Evolutionary conservation across 148 eudicot genomes (phyloP).

Genomic region (Talinum fruticosum): DNA sequence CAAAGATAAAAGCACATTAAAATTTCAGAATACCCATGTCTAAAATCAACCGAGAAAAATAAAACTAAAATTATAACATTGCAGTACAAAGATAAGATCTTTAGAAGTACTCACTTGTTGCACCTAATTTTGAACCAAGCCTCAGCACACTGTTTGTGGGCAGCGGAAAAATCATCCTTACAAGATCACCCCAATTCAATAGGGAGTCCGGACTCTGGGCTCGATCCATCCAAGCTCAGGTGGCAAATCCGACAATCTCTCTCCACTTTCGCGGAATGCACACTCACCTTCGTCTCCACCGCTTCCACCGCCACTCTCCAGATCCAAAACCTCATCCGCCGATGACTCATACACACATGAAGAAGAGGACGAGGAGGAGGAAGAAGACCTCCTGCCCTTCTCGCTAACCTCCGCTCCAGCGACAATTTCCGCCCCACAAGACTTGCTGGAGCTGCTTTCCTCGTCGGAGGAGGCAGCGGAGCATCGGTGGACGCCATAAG

Average conservation of each 20-base stretch:
- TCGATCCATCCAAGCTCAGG: conserved; percentile 58
- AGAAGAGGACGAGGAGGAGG: conserved; percentile 23
- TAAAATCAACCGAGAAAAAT: not conserved
- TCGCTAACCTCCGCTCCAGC: conserved; percentile 18
- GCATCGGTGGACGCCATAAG: conserved; percentile 20
- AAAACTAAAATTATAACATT: not conserved
- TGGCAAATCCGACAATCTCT: conserved; percentile 87
- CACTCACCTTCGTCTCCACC: conserved; percentile 31
- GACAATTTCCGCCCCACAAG: conserved; percentile 33
- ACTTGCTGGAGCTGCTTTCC: conserved; percentile 10
- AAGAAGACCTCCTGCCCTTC: conserved; percentile 10
- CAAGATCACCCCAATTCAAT: conserved; percentile 88
- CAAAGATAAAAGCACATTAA: not conserved
- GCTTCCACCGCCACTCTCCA: conserved; percentile 32
- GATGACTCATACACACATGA: conserved; percentile 52
- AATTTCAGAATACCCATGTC: conserved; percentile 1
- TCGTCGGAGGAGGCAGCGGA: conserved; percentile 10
- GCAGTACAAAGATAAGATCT: not conserved
- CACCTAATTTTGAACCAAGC: conserved; percentile 94
- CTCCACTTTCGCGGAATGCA: conserved; percentile 42
- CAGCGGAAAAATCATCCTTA: conserved; percentile 84
- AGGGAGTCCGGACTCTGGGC: conserved; percentile 51
- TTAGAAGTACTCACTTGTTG: conserved; percentile 53
- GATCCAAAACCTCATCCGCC: conserved; percentile 50
- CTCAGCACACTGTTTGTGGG: conserved; percentile 87